Base-by-base conservation (phyloP, 352 stramenopile species). In the Aphanomyces astaci region DNA sequence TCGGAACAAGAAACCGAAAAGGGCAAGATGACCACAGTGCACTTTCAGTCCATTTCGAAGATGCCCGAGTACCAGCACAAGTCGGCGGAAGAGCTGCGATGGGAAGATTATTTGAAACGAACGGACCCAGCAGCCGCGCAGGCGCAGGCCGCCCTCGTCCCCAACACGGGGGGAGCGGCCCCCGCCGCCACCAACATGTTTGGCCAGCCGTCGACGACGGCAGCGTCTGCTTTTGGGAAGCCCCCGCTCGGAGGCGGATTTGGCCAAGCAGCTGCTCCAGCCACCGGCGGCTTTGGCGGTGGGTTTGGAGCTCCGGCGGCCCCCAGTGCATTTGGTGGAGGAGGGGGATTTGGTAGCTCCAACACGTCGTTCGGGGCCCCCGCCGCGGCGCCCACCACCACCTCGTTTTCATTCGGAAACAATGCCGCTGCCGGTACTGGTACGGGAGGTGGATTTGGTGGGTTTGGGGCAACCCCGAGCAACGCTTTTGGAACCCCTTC, bases 71-170 rank as follows among this genome's bases (percentile, higher is more conserved):
- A 89, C 63, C 53, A 78, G 31, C 82, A 89, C 78, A 92, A 92
- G 70, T 89, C 82, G 10, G 73, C 72, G 1, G 84, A 92, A 72
- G 84, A 92, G 57, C 71, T 92, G 9, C 81, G 84, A 10, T 89
- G 81, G 43, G 84, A 90, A 77, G 84, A 92, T 36, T 90, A 90
- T 43, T 63, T 90, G 52, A 92, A 92, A 74, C 80, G 80, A 40
- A 87, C 78, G 5, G 80, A 92, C 66, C 81, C 83, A 10, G 74
- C 76, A 17, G 74, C 74, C 3, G 72, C 74, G 1, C 19, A 70
- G 13, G 19, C 49, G 5, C 62, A 68, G n/a, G 46, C 62, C 24
- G 33, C 28, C 5, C 43, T 68, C 13, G 73, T 78, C 0, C 73
- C 70, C 10, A 74, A 72, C 46, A 80, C 66, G 9, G 78, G 76